Conservation (phyloP, 768 basidiomycete species). For the Boletellus sp. region DNA sequence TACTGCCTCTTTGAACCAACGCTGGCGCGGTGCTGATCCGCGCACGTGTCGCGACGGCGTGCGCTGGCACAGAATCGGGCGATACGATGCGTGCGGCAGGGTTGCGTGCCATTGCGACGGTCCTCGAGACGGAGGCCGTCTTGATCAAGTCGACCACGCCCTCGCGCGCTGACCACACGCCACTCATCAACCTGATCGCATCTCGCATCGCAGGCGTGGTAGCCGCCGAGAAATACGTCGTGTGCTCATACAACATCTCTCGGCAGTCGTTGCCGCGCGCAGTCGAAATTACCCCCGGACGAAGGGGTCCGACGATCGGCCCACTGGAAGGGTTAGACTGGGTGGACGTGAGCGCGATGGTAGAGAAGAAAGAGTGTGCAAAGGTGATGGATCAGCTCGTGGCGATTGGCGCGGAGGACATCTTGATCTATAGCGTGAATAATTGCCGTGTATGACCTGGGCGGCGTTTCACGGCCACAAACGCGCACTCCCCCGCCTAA, state of each 20-base stretch:
- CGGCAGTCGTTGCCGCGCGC: slow-evolving; percentile 61
- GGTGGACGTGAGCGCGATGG: slow-evolving; percentile 92
- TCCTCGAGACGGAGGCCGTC: slow-evolving; percentile 86
- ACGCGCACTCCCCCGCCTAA: too few species aligned
- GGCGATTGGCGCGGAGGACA: slow-evolving; percentile 82
- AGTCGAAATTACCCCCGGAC: slow-evolving; percentile 76
- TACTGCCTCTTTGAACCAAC: slow-evolving; percentile 22
- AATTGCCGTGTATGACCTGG: slow-evolving; percentile 79
- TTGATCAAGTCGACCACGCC: slow-evolving; percentile 76
- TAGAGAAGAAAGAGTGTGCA: slow-evolving; percentile 77
- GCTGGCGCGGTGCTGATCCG: too few species aligned
- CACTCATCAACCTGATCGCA: slow-evolving; percentile 76
- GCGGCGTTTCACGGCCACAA: background rate
- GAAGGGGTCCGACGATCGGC: slow-evolving; percentile 84
- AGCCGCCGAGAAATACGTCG: slow-evolving; percentile 80
- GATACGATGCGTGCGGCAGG: slow-evolving; percentile 99
- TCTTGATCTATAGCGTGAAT: slow-evolving; percentile 84
- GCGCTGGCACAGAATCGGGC: slow-evolving; percentile 71
- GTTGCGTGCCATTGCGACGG: slow-evolving; percentile 85
- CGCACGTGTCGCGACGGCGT: background rate
- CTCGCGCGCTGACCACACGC: slow-evolving; percentile 58
- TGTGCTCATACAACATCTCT: slow-evolving; percentile 90
- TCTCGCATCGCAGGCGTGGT: slow-evolving; percentile 89
- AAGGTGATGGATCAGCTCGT: slow-evolving; percentile 86
- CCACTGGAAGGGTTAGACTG: slow-evolving; percentile 80